Evolutionary conservation across 2,329 filamentous ascomycete genomes (phyloP), one percentile per base, ranked within the genome.

Genomic region (Chaetomium sp.): DNA sequence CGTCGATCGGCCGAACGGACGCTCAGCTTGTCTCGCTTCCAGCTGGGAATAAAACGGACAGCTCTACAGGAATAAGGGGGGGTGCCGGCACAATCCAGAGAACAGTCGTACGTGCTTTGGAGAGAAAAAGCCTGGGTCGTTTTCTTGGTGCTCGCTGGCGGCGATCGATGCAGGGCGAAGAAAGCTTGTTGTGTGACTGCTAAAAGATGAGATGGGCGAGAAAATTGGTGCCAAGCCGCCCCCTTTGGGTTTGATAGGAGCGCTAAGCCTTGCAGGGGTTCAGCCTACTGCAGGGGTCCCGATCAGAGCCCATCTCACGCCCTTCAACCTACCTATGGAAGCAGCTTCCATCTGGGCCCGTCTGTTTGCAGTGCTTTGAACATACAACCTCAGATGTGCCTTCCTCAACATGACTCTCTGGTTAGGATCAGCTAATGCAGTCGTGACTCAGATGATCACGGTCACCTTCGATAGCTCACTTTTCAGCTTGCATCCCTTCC

Each of bases 101-200:
- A 29, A 38, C 16, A 19, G 35, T 19, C 3, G 12, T 38, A 19
- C 19, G 35, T 38, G 13, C 13, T 19, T 38, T 5, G 35, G 13
- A 19, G 10, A 12, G 35, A 38, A 38, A 38, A 16, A 13, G 12
- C 23, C 19, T 51, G 21, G 49, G 49, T 21, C 49, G 33, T 57
- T 54, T 47, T 47, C 57, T 23, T 45, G 42, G 56, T 31, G n/a
- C 51, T 56, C 25, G n/a, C 38, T 49, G 49, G 21, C 49, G 19
- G 35, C n/a, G 59, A 49, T 49, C 21, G 29, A n/a, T 35, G 59
- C 50, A 47, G 50, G 12, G 59, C 51, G 38, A 62, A 62, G 51
- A 62, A 53, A 62, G 59, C 59, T 62, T 62, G 51, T 55, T 31
- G 35, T 33, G 38, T 5, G n/a, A 47, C 59, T 55, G 47, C 25